Evolutionary conservation across 148 eudicot species (phyloP).

Genomic region (Linanthus parryae): DNA sequence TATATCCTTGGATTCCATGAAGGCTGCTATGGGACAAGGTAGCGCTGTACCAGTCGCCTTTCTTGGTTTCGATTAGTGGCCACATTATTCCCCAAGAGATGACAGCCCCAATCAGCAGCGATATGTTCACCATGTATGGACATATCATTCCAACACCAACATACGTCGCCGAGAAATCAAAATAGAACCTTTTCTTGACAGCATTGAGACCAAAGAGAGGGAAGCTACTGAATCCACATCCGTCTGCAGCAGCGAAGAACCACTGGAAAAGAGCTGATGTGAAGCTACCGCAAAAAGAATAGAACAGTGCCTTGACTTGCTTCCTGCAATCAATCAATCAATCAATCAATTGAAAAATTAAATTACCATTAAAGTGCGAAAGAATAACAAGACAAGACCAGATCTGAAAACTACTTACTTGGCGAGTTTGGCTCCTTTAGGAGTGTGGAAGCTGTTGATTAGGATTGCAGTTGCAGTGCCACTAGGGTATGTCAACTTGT

Average conservation of each 20-base stretch:
- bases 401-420: slow-evolving; percentile 12
- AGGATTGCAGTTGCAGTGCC: slow-evolving; percentile 41
- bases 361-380: no score
- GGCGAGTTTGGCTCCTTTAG: slow-evolving; percentile 29
- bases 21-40: slow-evolving; percentile 14
- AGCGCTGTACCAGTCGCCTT: slow-evolving; percentile 23
- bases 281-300: slow-evolving; percentile 22
- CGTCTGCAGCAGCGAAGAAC: slow-evolving; percentile 29
- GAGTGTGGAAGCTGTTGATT: slow-evolving; percentile 38
- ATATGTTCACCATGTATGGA: slow-evolving; percentile 27
- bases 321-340: slow-evolving; percentile 15
- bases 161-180: slow-evolving; percentile 27
- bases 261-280: slow-evolving; percentile 16
- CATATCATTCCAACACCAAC: slow-evolving; percentile 35
- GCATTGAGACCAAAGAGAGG: slow-evolving; percentile 32
- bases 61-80: slow-evolving; percentile 19
- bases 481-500: slow-evolving; percentile 36
- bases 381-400: background rate
- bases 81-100: slow-evolving; percentile 37
- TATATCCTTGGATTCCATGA: slow-evolving; percentile 37
- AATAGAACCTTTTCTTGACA: slow-evolving; percentile 17
- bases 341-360: background rate
- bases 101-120: slow-evolving; percentile 21
- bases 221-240: slow-evolving; percentile 26
- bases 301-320: slow-evolving; percentile 18